Conservation (phyloP, 2,329 filamentous ascomycete genomes). For the Aspergillus pseudoterreus region DNA sequence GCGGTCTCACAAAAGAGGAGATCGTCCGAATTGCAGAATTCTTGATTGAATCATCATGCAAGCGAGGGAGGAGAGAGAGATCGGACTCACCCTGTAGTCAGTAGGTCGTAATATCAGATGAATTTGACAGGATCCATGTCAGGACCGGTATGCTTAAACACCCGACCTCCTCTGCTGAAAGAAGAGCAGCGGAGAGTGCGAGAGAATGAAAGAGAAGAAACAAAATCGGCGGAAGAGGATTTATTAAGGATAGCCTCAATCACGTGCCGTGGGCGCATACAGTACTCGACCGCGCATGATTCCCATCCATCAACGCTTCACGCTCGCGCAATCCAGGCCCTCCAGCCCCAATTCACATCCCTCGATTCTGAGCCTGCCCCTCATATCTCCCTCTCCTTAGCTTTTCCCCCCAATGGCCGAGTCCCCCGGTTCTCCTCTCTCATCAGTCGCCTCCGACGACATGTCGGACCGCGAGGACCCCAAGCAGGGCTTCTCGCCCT, state of each 20-base stretch:
- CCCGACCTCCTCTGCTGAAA: neutral
- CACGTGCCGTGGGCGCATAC: slow-evolving; percentile 18
- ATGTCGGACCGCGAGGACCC: slow-evolving; percentile 54
- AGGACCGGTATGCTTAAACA: neutral
- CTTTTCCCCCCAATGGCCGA: slow-evolving; percentile 42
- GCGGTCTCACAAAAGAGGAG: slow-evolving; percentile 40
- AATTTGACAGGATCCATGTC: neutral
- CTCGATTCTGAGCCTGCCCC: neutral
- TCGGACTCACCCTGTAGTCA: too few relatives aligned
- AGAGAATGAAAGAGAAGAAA: neutral
- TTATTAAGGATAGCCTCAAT: slow-evolving; percentile 1
- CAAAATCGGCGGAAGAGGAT: neutral
- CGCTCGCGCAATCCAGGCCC: too few relatives aligned
- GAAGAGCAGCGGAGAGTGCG: neutral
- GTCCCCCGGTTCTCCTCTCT: slow-evolving; percentile 62
- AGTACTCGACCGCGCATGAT: slow-evolving; percentile 15
- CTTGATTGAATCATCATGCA: slow-evolving; percentile 39
- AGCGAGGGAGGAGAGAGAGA: slow-evolving; percentile 8
- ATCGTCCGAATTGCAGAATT: slow-evolving; percentile 47
- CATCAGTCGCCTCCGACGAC: slow-evolving; percentile 61
- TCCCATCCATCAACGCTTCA: too few relatives aligned
- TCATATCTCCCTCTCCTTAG: neutral
- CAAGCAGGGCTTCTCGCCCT: slow-evolving; percentile 50
- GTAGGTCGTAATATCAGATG: too few relatives aligned
- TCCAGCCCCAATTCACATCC: neutral